These are phyloP conservation scores for Gossypium herbaceum DNA, from an alignment of 345 rosid species.

Conservation along the genomic window DNA sequence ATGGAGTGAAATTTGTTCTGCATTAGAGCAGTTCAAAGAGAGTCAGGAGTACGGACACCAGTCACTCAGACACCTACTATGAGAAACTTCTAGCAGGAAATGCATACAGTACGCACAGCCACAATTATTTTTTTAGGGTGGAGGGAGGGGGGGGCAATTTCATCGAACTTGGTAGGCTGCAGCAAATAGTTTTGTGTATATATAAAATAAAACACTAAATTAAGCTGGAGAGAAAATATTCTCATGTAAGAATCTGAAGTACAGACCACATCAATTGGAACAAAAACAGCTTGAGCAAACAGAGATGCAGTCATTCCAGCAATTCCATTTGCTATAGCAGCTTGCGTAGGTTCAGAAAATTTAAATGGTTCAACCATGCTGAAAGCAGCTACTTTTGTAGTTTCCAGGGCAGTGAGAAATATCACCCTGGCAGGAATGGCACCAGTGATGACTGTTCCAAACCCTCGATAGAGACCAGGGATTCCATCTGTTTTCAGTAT, in stretches of 20 bases:
- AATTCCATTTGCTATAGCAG: conserved; percentile 89
- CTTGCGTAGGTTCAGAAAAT: conserved; percentile 72
- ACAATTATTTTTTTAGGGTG: not conserved
- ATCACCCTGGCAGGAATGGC: conserved; percentile 88
- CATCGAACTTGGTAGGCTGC: not conserved
- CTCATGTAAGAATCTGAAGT: not conserved
- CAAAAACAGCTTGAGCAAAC: conserved; percentile 82
- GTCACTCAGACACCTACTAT: not conserved
- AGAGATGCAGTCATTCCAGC: conserved; percentile 94
- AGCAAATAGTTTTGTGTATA: not conserved
- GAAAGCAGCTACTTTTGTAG: conserved; percentile 75
- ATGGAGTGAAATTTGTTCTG: not conserved
- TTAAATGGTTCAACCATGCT: conserved; percentile 59
- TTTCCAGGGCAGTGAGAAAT: conserved; percentile 84
- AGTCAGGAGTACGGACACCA: not conserved
- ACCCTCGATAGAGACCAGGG: conserved; percentile 92
- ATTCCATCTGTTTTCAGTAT: conserved; percentile 73
- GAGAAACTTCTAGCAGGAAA: not conserved
- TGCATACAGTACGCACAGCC: not conserved
- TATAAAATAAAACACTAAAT: not conserved
- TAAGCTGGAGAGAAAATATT: not conserved
- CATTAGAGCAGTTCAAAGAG: not conserved
- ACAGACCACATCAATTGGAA: conserved; percentile 93
- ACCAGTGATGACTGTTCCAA: conserved; percentile 92
- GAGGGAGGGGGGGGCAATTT: not conserved